Percentiles rank a stretch among this genome's conserved stretches.
Conservation (phyloP, 2,329 filamentous ascomycete genomes). For the Graphilbum ipis-grandicollis region DNA sequence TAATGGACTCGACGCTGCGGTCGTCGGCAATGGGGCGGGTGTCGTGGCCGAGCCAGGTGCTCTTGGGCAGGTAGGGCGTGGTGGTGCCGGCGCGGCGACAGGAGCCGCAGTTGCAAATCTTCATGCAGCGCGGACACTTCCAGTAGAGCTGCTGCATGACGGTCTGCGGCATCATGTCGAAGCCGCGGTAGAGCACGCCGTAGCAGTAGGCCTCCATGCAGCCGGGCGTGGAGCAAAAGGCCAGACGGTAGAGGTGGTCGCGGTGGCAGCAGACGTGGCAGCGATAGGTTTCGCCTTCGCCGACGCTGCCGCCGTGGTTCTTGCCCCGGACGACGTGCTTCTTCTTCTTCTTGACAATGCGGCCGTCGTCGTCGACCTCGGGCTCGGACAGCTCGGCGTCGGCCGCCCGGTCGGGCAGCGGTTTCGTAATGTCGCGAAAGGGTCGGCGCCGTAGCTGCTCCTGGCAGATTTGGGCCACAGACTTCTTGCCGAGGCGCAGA, state of each 20-base stretch:
- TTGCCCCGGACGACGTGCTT: conserved; percentile 36
- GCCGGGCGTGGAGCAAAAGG: conserved; percentile 50
- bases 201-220: conserved; percentile 78
- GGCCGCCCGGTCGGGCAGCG: conserved; percentile 28
- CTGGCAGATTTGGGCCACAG: conserved; percentile 84
- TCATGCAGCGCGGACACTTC: conserved; percentile 75
- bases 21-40: conserved; percentile 81
- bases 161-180: conserved; percentile 72
- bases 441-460: conserved; percentile 66
- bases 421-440: conserved; percentile 64
- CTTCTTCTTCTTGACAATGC: conserved; percentile 40
- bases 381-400: conserved; percentile 29
- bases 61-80: conserved; percentile 69
- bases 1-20: conserved; percentile 74
- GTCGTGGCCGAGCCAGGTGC: conserved; percentile 77
- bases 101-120: conserved; percentile 71
- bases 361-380: conserved; percentile 47
- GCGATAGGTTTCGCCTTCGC: conserved; percentile 34
- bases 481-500: conserved; percentile 51
- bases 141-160: conserved; percentile 69
- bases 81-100: conserved; percentile 55
- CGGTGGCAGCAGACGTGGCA: conserved; percentile 77
- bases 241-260: conserved; percentile 72
- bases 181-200: conserved; percentile 78
- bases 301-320: conserved; percentile 28